A percentile compares a stretch with the other conserved stretches of the same genome.
Evolutionary conservation across 2,329 filamentous ascomycete species (phyloP).

Genomic region (Talaromyces rugulosus): DNA sequence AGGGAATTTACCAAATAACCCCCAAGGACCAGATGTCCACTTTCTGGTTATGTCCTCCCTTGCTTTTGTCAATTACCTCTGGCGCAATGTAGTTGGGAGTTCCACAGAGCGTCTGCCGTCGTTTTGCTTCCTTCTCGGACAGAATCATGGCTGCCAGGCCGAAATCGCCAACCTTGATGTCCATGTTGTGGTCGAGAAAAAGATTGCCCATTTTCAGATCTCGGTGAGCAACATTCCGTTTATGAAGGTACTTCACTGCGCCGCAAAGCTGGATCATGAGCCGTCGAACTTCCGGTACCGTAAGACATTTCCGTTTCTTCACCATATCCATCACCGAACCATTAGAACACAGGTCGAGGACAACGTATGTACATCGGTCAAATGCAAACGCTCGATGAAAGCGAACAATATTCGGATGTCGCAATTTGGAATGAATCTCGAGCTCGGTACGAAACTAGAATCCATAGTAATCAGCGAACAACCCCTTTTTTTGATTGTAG

Average conservation of each 20-base stretch:
- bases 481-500: neutral
- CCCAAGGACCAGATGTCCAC: slow-evolving; percentile 98
- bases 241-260: slow-evolving; percentile 96
- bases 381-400: slow-evolving; percentile 94
- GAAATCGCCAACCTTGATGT: slow-evolving; percentile 97
- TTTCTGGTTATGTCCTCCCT: slow-evolving; percentile 93
- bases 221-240: slow-evolving; percentile 90
- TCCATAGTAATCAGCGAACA: slow-evolving; percentile 9
- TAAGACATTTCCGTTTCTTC: slow-evolving; percentile 83
- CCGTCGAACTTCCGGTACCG: slow-evolving; percentile 87
- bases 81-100: slow-evolving; percentile 98
- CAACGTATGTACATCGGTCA: slow-evolving; percentile 82
- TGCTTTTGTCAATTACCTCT: slow-evolving; percentile 90
- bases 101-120: slow-evolving; percentile 89
- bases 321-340: slow-evolving; percentile 98
- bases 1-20: slow-evolving; percentile 75
- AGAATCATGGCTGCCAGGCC: slow-evolving; percentile 87
- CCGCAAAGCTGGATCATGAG: slow-evolving; percentile 94
- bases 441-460: slow-evolving; percentile 71
- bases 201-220: slow-evolving; percentile 98
- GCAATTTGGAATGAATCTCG: slow-evolving; percentile 97
- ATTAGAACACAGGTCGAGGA: slow-evolving; percentile 90
- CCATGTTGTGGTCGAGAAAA: slow-evolving; percentile 91
- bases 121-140: slow-evolving; percentile 79
- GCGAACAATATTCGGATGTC: slow-evolving; percentile 90